Evolutionary conservation across 2,329 filamentous ascomycete genomes (phyloP).

Genomic region (Aspergillus sp.): DNA sequence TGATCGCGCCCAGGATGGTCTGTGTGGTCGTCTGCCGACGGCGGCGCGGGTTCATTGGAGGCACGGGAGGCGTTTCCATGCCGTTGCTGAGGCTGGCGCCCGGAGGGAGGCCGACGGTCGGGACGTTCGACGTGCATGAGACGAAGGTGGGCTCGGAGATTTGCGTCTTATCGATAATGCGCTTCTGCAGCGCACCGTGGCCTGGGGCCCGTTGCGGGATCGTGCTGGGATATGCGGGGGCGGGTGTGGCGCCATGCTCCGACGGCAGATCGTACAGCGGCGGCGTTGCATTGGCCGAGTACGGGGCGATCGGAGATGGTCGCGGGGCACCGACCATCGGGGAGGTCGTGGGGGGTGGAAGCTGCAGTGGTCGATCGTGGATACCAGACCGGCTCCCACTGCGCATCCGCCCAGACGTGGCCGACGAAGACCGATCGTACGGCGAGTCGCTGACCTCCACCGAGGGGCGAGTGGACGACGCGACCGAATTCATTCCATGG

Average conservation of each 20-base stretch:
- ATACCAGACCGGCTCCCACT: slow-evolving; percentile 38
- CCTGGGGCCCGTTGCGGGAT: slow-evolving; percentile 30
- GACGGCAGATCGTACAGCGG: slow-evolving; percentile 48
- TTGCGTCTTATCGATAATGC: slow-evolving; percentile 58
- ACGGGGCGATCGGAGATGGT: slow-evolving; percentile 48
- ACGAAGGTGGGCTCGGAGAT: slow-evolving; percentile 61
- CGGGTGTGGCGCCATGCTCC: slow-evolving; percentile 40
- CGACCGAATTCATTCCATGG: slow-evolving; percentile 24
- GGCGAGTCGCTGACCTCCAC: slow-evolving; percentile 29
- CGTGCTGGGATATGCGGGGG: slow-evolving; percentile 21
- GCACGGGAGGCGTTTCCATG: slow-evolving; percentile 53
- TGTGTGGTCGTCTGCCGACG: slow-evolving; percentile 49
- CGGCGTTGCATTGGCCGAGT: slow-evolving; percentile 54
- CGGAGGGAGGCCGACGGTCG: slow-evolving; percentile 57
- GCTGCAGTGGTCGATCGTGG: slow-evolving; percentile 33
- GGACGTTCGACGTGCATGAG: slow-evolving; percentile 56
- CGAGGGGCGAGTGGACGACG: slow-evolving; percentile 39
- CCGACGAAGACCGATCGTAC: slow-evolving; percentile 39
- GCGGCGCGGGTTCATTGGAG: slow-evolving; percentile 60
- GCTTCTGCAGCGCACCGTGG: slow-evolving; percentile 48
- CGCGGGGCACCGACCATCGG: slow-evolving; percentile 42
- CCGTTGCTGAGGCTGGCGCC: slow-evolving; percentile 56
- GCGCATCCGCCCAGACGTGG: slow-evolving; percentile 38
- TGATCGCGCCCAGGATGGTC: slow-evolving; percentile 40
- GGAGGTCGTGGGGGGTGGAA: slow-evolving; percentile 24